Evolutionary conservation across 139 green algal species (phyloP), one percentile per base, ranked within the genome.

Genomic region (Picochlorum sp.): DNA sequence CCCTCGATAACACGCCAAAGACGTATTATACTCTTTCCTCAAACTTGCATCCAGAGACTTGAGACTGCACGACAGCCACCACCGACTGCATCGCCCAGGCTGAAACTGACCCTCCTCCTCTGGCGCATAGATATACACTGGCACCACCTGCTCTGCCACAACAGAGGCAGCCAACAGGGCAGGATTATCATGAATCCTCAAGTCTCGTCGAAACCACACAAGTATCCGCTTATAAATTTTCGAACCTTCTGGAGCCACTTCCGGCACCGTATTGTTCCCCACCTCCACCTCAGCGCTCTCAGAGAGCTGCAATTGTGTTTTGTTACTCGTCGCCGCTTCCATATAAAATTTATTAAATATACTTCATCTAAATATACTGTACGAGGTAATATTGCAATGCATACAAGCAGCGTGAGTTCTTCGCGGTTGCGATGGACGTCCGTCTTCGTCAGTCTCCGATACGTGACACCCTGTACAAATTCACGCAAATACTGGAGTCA

Each of bases 101-200:
- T 95, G 85, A 65, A 97, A 97, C 74, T 96, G 86, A 13, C 90
- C 90, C 61, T 96, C 90, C 78, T 97, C 90, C 67, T 97, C 89
- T 10, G 90, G 84, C 0, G 82, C 81, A 83, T 85, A 97, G 15
- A 97, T 79, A 63, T 89, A 97, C 2, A 96, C 70, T 66, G 81
- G 61, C 64, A 92, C 82, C 75, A 92, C 81, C n/a, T 62, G 66
- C 5, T 45, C 44, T 2, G 75, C 77, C 15, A 69, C 67, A n/a
- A 71, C 62, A 2, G 87, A 55, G 7, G 86, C 86, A 2, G 86
- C 86, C 1, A 72, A 61, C 1, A 95, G 69, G 0, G 86, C 86
- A 0, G 87, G 88, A 67, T 94, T 94, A 72, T 95, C 88, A 9
- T 88, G 80, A 2, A 89, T 52, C 0, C 88, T 73, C 49, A 94